A percentile compares a stretch with the other conserved stretches of the same genome.
phyloP scores from a whole-genome alignment of 2,329 filamentous ascomycete species.

The Fusarium napiforme region DNA sequence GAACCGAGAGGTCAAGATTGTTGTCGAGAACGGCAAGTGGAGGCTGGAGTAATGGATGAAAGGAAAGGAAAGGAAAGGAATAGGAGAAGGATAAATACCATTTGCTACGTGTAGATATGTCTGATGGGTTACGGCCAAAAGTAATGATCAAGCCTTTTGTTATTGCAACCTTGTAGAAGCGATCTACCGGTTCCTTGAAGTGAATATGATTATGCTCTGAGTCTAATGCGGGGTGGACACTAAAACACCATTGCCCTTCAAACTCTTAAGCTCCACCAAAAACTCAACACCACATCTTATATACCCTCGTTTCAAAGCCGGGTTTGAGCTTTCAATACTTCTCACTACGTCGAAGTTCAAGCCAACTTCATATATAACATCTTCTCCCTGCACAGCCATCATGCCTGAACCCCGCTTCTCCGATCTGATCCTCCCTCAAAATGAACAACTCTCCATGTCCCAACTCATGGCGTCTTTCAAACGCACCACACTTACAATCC shows the following conservation, averaged over 20 bases:
- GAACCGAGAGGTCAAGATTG: slow-evolving; percentile 79
- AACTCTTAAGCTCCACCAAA: slow-evolving; percentile 34
- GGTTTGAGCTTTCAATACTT: neutral
- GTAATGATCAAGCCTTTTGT: slow-evolving; percentile 25
- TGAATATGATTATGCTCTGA: neutral
- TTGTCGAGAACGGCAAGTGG: slow-evolving; percentile 73
- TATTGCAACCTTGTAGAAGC: neutral
- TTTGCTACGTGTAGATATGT: slow-evolving; percentile 5
- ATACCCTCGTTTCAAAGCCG: neutral
- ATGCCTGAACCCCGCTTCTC: slow-evolving; percentile 48
- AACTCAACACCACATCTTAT: slow-evolving; percentile 19
- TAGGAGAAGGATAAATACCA: slow-evolving; percentile 14
- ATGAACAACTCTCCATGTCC: slow-evolving; percentile 76
- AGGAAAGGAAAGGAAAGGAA: neutral
- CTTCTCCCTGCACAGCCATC: neutral
- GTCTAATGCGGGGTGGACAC: slow-evolving; percentile 29
- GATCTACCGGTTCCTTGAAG: neutral
- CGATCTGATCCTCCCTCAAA: slow-evolving; percentile 62
- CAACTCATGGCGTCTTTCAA: slow-evolving; percentile 78
- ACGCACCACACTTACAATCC: slow-evolving; percentile 78
- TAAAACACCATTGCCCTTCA: slow-evolving; percentile 10
- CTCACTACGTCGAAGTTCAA: no score
- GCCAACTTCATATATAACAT: neutral
- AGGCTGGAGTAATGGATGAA: slow-evolving; percentile 61
- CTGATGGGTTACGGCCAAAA: slow-evolving; percentile 29